phyloP scores from a whole-genome alignment of 2,329 filamentous ascomycete species.

The Geosmithia morbida region DNA sequence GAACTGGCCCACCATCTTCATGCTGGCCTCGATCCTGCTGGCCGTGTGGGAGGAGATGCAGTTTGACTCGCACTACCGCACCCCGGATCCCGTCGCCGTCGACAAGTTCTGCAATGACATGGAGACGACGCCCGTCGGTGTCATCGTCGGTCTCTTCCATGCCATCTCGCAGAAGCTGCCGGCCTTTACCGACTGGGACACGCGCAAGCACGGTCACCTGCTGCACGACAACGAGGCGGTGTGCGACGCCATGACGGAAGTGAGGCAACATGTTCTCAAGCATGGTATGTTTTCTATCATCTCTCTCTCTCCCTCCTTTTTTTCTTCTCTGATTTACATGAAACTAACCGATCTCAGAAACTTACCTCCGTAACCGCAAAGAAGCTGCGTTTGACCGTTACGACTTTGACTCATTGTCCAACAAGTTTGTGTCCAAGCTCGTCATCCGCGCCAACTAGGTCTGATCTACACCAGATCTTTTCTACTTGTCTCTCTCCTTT shows the following conservation, averaged over 20 bases:
- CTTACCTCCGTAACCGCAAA: constrained; percentile 68
- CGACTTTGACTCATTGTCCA: constrained; percentile 90
- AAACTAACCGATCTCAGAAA: constrained; percentile 41
- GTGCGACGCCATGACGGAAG: constrained; percentile 93
- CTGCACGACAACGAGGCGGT: constrained; percentile 85
- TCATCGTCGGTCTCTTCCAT: constrained; percentile 93
- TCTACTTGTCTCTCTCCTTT: neutral
- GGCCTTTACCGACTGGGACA: constrained; percentile 88
- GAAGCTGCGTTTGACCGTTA: constrained; percentile 75
- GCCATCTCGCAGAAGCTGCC: constrained; percentile 96
- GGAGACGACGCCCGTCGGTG: constrained; percentile 90
- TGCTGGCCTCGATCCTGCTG: constrained; percentile 83
- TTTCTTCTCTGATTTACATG: constrained; percentile 5
- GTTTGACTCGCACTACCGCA: constrained; percentile 93
- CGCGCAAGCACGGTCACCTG: constrained; percentile 75
- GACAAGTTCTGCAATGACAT: constrained; percentile 95
- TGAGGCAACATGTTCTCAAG: constrained; percentile 81
- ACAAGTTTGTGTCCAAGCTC: constrained; percentile 93
- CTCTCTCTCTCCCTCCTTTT: neutral
- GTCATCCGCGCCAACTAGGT: constrained; percentile 82
- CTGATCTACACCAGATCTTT: neutral
- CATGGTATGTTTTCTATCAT: constrained; percentile 52
- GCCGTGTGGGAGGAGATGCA: constrained; percentile 98
- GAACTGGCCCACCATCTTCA: constrained; percentile 99
- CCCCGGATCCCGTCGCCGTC: constrained; percentile 69